A percentile compares a stretch with the other conserved stretches of the same genome.
These are phyloP conservation scores for Candida ascalaphidarum DNA, from an alignment of 805 yeast species.

Conservation along the genomic window DNA sequence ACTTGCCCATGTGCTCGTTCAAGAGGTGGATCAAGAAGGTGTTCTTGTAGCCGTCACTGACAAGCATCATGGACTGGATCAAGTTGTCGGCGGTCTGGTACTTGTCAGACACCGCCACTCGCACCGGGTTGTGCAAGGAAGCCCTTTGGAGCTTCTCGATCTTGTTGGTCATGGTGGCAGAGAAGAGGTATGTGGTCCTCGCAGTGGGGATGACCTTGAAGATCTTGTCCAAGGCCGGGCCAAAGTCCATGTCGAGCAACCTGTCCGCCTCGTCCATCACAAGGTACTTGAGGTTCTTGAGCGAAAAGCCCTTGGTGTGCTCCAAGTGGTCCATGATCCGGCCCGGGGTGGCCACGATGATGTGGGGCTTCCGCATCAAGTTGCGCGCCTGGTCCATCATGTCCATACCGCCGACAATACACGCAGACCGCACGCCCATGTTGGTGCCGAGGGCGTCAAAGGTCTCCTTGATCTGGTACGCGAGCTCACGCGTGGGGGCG, in stretches of 20 bases:
- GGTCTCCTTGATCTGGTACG: conserved; percentile 85
- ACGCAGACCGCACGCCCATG: conserved; percentile 87
- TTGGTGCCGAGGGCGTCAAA: conserved; percentile 86
- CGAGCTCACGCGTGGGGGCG: conserved; percentile 81
- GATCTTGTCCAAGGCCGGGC: conserved; percentile 86
- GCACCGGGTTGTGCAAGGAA: conserved; percentile 78
- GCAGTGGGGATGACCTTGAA: conserved; percentile 76
- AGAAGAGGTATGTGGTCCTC: conserved; percentile 77
- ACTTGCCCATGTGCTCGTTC: conserved; percentile 78
- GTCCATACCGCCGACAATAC: conserved; percentile 97
- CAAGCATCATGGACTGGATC: conserved; percentile 79
- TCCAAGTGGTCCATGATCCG: conserved; percentile 90
- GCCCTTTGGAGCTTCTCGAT: conserved; percentile 94
- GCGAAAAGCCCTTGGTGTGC: conserved; percentile 80
- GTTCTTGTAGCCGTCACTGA: conserved; percentile 88
- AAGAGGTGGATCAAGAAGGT: conserved; percentile 76
- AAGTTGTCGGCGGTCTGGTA: conserved; percentile 93
- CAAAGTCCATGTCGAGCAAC: conserved; percentile 90
- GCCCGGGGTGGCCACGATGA: conserved; percentile 94
- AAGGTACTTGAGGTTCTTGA: conserved; percentile 68
- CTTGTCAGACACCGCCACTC: conserved; percentile 81
- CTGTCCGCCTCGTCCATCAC: conserved; percentile 98
- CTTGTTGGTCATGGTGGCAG: conserved; percentile 96
- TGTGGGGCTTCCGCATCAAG: conserved; percentile 87
- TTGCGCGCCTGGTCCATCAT: conserved; percentile 97